phyloP scores from a whole-genome alignment of 1,139 yeast genomes.

The Sugiyamaella xylanicola region DNA sequence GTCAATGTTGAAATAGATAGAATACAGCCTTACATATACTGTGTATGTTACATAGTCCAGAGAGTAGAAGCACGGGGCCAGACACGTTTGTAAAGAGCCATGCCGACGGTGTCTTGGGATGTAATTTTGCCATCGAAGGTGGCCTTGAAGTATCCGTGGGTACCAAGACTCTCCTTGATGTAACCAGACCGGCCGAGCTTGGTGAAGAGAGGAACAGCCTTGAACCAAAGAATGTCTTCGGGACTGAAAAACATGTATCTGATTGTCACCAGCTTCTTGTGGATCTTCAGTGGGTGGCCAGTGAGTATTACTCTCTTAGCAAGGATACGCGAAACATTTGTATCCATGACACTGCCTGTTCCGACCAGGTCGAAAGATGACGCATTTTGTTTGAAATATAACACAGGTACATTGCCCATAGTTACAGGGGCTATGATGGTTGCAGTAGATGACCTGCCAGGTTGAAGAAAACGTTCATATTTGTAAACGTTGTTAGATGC shows the following conservation, averaged over 20 bases:
- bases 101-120: constrained; percentile 90
- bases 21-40: background rate
- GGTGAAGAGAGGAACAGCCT: constrained; percentile 89
- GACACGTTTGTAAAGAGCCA: constrained; percentile 90
- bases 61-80: constrained; percentile 61
- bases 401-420: constrained; percentile 60
- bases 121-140: constrained; percentile 88
- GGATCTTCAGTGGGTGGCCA: constrained; percentile 94
- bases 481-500: constrained; percentile 86
- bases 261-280: constrained; percentile 85
- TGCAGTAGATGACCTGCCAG: constrained; percentile 74
- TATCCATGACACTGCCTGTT: constrained; percentile 84
- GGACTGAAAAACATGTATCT: constrained; percentile 97
- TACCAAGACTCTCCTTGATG: constrained; percentile 93
- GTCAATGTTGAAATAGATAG: background rate
- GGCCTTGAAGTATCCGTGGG: constrained; percentile 97
- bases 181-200: constrained; percentile 91
- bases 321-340: constrained; percentile 79
- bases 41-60: constrained; percentile 23
- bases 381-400: constrained; percentile 51
- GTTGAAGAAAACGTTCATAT: constrained; percentile 79
- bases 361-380: constrained; percentile 70
- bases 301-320: constrained; percentile 90
- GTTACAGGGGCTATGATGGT: constrained; percentile 89
- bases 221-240: constrained; percentile 87